Percentiles rank a stretch among this genome's conserved stretches.
These are phyloP conservation scores for Stagonosporopsis cucurbitacearum DNA, from an alignment of 2,329 filamentous ascomycete species.

Conservation along the genomic window DNA sequence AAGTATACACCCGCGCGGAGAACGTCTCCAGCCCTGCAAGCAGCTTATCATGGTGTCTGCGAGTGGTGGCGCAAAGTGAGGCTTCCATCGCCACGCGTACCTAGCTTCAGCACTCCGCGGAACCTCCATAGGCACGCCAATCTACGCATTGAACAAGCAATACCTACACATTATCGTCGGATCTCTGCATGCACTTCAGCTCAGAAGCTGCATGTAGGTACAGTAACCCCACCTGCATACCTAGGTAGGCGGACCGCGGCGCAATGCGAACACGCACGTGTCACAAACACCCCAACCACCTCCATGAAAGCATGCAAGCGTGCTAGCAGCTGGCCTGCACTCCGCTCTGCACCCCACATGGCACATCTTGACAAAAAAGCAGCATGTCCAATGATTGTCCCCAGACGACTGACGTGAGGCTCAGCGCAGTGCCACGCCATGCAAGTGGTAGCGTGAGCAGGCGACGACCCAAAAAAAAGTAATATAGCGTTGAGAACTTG, in stretches of 20 bases:
- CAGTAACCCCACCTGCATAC: no score
- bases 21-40: no score
- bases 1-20: conserved; percentile 1
- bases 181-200: background rate
- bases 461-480: conserved; percentile 24
- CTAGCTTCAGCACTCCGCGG: background rate
- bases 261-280: background rate
- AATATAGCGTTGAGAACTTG: conserved; percentile 8
- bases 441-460: conserved; percentile 13
- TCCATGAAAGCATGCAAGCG: background rate
- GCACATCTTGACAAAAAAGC: background rate
- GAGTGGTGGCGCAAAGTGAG: conserved; percentile 15
- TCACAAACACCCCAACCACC: background rate
- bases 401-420: conserved; percentile 16
- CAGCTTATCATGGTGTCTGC: background rate
- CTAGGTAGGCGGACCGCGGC: conserved; percentile 7
- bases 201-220: no score
- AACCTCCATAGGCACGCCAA: conserved; percentile 6
- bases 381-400: background rate
- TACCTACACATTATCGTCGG: background rate
- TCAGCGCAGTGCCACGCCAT: conserved; percentile 21
- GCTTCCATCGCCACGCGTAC: background rate
- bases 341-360: conserved; percentile 16
- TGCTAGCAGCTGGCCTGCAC: conserved; percentile 4
- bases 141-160: background rate